phyloP scores from a whole-genome alignment of 1,284 basidiomycete genomes.

The Ganoderma sinense region DNA sequence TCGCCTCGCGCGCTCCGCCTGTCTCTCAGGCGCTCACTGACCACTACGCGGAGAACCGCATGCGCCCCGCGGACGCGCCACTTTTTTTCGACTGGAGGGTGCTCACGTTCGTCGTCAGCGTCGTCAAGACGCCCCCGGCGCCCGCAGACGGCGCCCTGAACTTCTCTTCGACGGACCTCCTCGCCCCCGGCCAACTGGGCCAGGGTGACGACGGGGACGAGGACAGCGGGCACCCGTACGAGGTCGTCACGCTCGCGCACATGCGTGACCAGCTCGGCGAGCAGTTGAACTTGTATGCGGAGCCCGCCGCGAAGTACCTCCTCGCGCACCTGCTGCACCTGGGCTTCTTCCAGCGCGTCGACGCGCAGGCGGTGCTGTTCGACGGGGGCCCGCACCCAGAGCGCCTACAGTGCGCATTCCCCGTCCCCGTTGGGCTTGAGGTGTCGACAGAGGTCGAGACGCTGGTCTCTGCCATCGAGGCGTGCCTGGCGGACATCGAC shows the following conservation, averaged over 20 bases:
- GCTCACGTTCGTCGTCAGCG: slow-evolving; percentile 64
- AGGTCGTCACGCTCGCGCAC: slow-evolving; percentile 63
- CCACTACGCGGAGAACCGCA: slow-evolving; percentile 57
- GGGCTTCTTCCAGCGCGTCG: slow-evolving; percentile 63
- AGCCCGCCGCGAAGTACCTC: slow-evolving; percentile 58
- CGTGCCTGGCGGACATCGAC: slow-evolving; percentile 72
- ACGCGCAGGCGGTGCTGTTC: slow-evolving; percentile 48
- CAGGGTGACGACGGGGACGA: slow-evolving; percentile 24
- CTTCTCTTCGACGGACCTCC: slow-evolving; percentile 48
- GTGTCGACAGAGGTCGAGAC: slow-evolving; percentile 75
- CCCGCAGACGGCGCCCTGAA: slow-evolving; percentile 28
- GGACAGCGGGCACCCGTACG: slow-evolving; percentile 56
- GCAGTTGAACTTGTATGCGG: slow-evolving; percentile 63
- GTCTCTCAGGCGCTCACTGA: slow-evolving; percentile 58
- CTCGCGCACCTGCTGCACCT: slow-evolving; percentile 67
- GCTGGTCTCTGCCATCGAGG: slow-evolving; percentile 75
- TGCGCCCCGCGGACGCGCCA: slow-evolving; percentile 47
- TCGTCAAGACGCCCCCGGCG: slow-evolving; percentile 57
- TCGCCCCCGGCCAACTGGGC: slow-evolving; percentile 48
- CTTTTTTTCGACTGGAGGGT: slow-evolving; percentile 75
- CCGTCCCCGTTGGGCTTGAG: slow-evolving; percentile 75
- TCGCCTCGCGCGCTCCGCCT: slow-evolving; percentile 49
- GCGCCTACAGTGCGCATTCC: slow-evolving; percentile 60
- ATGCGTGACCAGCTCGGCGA: slow-evolving; percentile 68
- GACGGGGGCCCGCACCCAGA: slow-evolving; percentile 38